A percentile compares a stretch with the other conserved stretches of the same genome.
phyloP scores from a whole-genome alignment of 139 green algal genomes.

The Coelastrella sp. region DNA sequence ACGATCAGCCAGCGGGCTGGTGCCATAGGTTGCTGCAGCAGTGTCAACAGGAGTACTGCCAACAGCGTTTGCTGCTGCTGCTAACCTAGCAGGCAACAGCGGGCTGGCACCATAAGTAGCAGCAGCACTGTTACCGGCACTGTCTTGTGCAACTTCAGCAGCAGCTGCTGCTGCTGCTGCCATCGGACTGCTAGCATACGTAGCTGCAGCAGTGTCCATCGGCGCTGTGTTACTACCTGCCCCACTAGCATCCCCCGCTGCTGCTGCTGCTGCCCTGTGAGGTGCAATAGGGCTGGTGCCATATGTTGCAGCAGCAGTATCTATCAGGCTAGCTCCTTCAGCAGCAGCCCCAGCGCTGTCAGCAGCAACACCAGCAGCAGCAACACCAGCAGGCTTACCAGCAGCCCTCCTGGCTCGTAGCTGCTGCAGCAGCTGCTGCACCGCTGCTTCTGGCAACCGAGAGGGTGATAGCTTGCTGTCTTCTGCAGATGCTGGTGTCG shows the following conservation, averaged over 20 bases:
- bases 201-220: neutral
- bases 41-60: neutral
- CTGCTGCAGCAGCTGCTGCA: conserved; percentile 37
- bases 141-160: neutral
- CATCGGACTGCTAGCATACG: neutral
- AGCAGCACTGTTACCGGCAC: neutral
- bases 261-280: neutral
- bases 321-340: no score
- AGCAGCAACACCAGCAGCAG: neutral
- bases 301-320: no score
- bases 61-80: neutral
- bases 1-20: neutral
- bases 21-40: neutral
- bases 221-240: no score
- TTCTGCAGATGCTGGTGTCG: neutral
- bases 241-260: neutral
- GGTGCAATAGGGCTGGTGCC: no score
- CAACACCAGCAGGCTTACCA: neutral
- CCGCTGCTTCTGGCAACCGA: neutral
- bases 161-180: neutral
- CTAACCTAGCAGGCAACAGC: no score
- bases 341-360: neutral
- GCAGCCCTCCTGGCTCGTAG: neutral
- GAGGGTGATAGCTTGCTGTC: neutral
- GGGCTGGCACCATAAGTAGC: neutral